Evolutionary conservation across 192 early-diverging fungal genomes (phyloP), one percentile per base, ranked within the genome.

Genomic region (Cladochytrium replicatum): DNA sequence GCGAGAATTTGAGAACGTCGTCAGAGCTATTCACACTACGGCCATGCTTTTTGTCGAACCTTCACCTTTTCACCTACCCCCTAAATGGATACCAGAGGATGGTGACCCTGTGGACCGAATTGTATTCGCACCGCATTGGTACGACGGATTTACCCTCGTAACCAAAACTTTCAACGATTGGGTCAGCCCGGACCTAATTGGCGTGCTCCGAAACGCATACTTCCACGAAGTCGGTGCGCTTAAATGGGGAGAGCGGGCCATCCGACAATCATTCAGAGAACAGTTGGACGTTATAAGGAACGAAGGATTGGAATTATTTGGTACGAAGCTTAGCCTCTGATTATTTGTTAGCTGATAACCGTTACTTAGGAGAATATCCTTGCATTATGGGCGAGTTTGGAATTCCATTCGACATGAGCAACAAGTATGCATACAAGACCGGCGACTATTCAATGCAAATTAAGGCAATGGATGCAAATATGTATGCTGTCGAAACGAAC

Each of bases 41-140:
- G 69, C 66, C 32, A 68, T 77, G 40, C 68, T 88, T 25, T 85
- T 88, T 65, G 68, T 88, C 0, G 87, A 87, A 44, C 87, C 87
- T 2, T 57, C 82, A 1, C 77, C 81, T 5, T 82, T 82, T 46
- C 82, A 80, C 44, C 55, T 30, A 9, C 72, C 72, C 13, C 54
- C 70, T n/a, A 24, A 8, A n/a, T 40, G 68, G 19, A 44, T 50
- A n/a, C 29, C 15, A 4, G 32, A 9, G 11, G 21, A 50, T 24
- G 52, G 63, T 19, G 46, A 43, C 30, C 13, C 17, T 13, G 17
- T 13, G 17, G 34, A 37, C 9, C 72, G 81, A 29, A 57, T 87
- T 29, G 66, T 77, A 8, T 86, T 76, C 55, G 76, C 85, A 4
- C 87, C 87, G 15, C 87, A 89, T 58, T 89, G 82, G 81, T 89